Evolutionary conservation across 108 stramenopile species (phyloP).

Genomic region (Skeletonema costatum): DNA sequence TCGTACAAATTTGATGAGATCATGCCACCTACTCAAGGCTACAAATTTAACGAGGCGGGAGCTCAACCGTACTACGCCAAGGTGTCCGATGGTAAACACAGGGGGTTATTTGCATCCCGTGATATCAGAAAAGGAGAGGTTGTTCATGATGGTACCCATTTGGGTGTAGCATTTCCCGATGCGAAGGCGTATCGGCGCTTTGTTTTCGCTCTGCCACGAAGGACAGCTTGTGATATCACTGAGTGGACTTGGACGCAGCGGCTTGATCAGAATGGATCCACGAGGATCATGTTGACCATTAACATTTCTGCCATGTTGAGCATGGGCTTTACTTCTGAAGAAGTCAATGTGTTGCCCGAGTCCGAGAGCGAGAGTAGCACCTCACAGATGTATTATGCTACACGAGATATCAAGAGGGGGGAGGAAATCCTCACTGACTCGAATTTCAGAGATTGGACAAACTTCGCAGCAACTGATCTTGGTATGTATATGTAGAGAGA

Average conservation of each 20-base stretch:
- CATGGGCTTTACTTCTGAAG: background rate
- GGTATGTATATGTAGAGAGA: too few species aligned
- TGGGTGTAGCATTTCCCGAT: slow-evolving; percentile 18
- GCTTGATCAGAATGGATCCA: slow-evolving; percentile 2
- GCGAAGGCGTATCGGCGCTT: background rate
- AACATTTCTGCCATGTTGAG: background rate
- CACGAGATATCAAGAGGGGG: slow-evolving; percentile 50
- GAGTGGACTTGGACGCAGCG: slow-evolving; percentile 35
- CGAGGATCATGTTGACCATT: background rate
- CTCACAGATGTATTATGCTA: slow-evolving; percentile 48
- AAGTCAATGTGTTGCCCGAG: background rate
- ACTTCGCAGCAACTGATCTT: too few species aligned
- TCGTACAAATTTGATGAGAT: slow-evolving; percentile 4
- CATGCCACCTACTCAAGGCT: slow-evolving; percentile 11
- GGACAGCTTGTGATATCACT: slow-evolving; percentile 15
- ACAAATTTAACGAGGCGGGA: slow-evolving; percentile 3
- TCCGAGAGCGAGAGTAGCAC: too few species aligned
- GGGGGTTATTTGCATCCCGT: slow-evolving; percentile 28
- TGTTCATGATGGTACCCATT: slow-evolving; percentile 17
- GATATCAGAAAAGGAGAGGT: slow-evolving; percentile 33
- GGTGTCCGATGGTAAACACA: background rate
- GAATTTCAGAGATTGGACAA: too few species aligned
- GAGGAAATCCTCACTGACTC: slow-evolving; percentile 70
- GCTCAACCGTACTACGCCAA: slow-evolving; percentile 19
- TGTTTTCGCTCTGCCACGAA: background rate